Evolutionary conservation across 2,329 filamentous ascomycete species (phyloP).

Genomic region (Akanthomyces dipterigenus): DNA sequence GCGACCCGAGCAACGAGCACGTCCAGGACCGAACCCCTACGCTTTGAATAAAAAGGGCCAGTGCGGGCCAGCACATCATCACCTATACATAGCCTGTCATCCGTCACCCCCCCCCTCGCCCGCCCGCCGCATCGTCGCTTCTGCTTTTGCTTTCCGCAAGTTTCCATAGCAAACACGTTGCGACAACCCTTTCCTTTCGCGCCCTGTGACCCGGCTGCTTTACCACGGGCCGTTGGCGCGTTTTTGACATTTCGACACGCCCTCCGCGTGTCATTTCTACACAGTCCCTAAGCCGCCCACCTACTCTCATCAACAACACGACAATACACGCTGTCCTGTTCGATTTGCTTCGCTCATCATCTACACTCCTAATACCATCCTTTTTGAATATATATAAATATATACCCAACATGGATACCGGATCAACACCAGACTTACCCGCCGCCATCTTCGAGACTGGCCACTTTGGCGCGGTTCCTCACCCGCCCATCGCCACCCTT

Average conservation of each 20-base stretch:
- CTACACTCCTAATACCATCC: background rate
- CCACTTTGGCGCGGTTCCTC: slow-evolving; percentile 1
- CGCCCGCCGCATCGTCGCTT: background rate
- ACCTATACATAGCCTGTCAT: background rate
- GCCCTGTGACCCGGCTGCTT: background rate
- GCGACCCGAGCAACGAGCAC: background rate
- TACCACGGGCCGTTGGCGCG: background rate
- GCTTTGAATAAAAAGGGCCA: background rate
- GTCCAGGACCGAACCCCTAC: too few species aligned
- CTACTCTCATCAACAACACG: background rate
- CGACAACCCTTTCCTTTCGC: background rate
- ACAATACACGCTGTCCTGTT: background rate
- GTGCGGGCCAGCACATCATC: background rate
- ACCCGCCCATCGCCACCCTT: background rate
- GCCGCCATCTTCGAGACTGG: slow-evolving; percentile 1
- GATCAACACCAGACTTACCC: background rate
- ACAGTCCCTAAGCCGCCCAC: background rate
- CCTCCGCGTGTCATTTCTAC: background rate
- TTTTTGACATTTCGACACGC: slow-evolving; percentile 2
- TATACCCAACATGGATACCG: slow-evolving; percentile 1
- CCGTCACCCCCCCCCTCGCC: background rate
- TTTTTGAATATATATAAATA: background rate
- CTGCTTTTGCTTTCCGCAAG: background rate
- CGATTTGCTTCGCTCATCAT: background rate
- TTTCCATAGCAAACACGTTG: background rate